Base-by-base conservation (phyloP, 2,329 filamentous ascomycete genomes). In the Cordyceps fumosorosea region DNA sequence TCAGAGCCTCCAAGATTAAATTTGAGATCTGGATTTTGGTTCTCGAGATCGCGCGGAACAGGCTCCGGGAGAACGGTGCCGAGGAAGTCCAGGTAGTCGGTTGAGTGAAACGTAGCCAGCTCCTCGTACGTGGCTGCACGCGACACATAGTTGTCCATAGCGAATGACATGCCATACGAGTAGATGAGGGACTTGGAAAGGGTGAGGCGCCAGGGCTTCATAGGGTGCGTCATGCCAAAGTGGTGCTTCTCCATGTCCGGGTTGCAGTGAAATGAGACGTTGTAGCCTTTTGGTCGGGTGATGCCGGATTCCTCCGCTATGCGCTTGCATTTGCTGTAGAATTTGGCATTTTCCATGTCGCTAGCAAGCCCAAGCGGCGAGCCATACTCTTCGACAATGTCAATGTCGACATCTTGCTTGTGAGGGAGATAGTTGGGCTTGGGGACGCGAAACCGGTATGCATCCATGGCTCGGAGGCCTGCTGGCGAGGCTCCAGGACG, bases 161-260 rank as follows among this genome's bases (percentile, higher is more conserved):
- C 92, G 70, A 93, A 90, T 69, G 96, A 92, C 84, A 99, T 91
- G 67, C 95, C 95, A 74, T 98, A 98, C 1, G 91, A 89, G 72
- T 96, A 88, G 66, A 99, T 91, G 53, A 99, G 84, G 69, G 95
- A 91, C 75, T 99, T 98, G 62, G 95, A 96, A 61, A 99, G 83
- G 18, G 93, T 97, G 66, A 99, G 80, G 42, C 95, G 90, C 93
- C 95, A 98, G 63, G 95, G 95, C 75, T 99, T 99, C 95, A 99
- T 99, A 22, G 95, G 95, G 79, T 99, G 95, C 11, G 91, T 93
- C 77, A 91, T 89, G 67, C 95, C 95, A 74, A 99, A 99, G 75
- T 99, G 95, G 76, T 98, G 93, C 72, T 90, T 89, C 77, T 99
- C 95, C 73, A 98, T 96, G 64, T 91, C 87, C 1, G 93, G 90